phyloP scores from a whole-genome alignment of 2,329 filamentous ascomycete species.

The Colletotrichum shisoi region DNA sequence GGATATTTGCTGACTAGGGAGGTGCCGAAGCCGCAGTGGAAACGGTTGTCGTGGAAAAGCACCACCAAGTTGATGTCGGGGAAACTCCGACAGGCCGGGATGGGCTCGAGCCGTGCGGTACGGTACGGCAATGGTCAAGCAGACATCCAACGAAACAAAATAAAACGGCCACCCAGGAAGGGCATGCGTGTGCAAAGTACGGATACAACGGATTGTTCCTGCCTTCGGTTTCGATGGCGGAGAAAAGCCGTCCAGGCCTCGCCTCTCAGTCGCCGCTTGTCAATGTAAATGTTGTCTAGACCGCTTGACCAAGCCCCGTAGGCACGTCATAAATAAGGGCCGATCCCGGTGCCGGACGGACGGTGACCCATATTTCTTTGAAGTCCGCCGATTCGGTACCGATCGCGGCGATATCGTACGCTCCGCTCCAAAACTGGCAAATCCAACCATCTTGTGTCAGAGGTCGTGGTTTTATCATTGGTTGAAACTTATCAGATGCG shows the following conservation, averaged over 20 bases:
- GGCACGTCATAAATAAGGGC: constrained; percentile 6
- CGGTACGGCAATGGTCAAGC: constrained; percentile 13
- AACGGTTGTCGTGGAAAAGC: background rate
- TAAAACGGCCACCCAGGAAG: background rate
- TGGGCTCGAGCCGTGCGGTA: constrained; percentile 13
- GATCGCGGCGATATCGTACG: constrained; percentile 6
- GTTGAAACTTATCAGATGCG: background rate
- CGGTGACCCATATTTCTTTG: constrained; percentile 10
- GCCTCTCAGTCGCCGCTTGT: background rate
- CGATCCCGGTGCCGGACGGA: constrained; percentile 30
- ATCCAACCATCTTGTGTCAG: background rate
- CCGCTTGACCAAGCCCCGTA: background rate
- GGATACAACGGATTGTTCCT: no score
- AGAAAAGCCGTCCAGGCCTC: background rate
- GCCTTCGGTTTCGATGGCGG: background rate
- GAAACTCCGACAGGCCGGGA: background rate
- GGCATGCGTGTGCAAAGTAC: background rate
- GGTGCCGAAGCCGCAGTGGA: background rate
- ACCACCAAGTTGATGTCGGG: background rate
- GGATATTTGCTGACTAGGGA: background rate
- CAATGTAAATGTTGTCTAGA: background rate
- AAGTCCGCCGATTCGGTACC: constrained; percentile 34
- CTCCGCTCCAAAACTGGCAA: background rate
- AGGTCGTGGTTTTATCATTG: background rate
- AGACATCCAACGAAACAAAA: background rate